A percentile compares a stretch with the other conserved stretches of the same genome.
Evolutionary conservation across 2,329 filamentous ascomycete species (phyloP).

Genomic region (Eutypa lata): DNA sequence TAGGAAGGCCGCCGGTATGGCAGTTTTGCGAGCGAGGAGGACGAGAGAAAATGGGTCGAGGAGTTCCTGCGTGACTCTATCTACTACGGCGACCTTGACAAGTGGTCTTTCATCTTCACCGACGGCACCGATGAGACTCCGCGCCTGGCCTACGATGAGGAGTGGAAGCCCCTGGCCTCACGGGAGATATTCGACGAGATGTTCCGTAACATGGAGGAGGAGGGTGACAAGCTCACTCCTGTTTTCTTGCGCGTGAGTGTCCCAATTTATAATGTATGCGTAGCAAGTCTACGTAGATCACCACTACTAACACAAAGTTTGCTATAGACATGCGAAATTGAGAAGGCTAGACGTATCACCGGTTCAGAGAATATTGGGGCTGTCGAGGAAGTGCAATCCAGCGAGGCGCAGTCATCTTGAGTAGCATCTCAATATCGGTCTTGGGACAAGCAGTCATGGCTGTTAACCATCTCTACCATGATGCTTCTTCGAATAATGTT

Average conservation of each 20-base stretch:
- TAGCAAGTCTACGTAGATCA: not conserved
- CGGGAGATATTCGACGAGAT: conserved; percentile 9
- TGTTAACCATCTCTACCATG: too few relatives aligned
- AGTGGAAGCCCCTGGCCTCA: conserved; percentile 5
- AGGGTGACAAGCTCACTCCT: not conserved
- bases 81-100: not conserved
- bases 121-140: not conserved
- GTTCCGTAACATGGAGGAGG: not conserved
- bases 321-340: conserved; percentile 7
- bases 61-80: too few relatives aligned
- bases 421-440: too few relatives aligned
- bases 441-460: not conserved
- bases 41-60: too few relatives aligned
- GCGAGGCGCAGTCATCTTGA: too few relatives aligned
- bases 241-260: conserved; percentile 8
- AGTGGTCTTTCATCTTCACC: conserved; percentile 10
- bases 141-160: not conserved
- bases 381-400: too few relatives aligned
- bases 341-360: not conserved
- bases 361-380: too few relatives aligned
- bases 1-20: too few relatives aligned
- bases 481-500: too few relatives aligned
- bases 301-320: not conserved
- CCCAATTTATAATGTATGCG: not conserved
- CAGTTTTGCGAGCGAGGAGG: too few relatives aligned